phyloP scores from a whole-genome alignment of 768 basidiomycete genomes.

The Mycena venus region DNA sequence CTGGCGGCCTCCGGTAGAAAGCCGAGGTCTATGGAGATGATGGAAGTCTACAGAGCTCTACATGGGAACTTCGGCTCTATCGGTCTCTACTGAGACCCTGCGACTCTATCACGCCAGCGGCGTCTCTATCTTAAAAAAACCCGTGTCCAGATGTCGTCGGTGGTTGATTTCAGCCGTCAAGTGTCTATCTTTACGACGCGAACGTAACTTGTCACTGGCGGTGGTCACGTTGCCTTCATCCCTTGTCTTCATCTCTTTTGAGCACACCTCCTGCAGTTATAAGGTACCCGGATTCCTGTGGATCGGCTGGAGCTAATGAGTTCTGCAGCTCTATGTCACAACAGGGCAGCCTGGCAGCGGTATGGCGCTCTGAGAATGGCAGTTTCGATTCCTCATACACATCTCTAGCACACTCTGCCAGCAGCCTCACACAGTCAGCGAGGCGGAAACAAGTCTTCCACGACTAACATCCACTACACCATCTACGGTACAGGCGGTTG shows the following conservation, averaged over 20 bases:
- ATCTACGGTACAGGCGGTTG: neutral
- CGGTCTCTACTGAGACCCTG: too few species aligned
- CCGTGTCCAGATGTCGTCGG: too few species aligned
- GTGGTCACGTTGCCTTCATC: neutral
- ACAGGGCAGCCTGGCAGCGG: neutral
- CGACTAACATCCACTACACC: neutral
- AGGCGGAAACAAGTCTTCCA: neutral
- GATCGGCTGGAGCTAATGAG: neutral
- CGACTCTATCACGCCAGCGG: too few species aligned
- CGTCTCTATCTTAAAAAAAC: too few species aligned
- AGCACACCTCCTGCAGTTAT: neutral
- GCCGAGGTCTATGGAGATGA: too few species aligned
- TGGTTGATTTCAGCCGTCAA: neutral
- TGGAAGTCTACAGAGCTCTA: too few species aligned
- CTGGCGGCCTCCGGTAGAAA: too few species aligned
- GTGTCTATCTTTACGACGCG: neutral
- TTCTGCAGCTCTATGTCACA: neutral
- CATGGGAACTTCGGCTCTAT: too few species aligned
- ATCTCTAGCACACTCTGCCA: neutral
- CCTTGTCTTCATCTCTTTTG: neutral
- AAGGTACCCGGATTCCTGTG: neutral
- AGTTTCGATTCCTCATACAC: neutral
- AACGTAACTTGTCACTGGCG: neutral
- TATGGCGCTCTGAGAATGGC: neutral
- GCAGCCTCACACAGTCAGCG: neutral